phyloP scores from a whole-genome alignment of 208 protist species.

The Acanthamoeba royreba region DNA sequence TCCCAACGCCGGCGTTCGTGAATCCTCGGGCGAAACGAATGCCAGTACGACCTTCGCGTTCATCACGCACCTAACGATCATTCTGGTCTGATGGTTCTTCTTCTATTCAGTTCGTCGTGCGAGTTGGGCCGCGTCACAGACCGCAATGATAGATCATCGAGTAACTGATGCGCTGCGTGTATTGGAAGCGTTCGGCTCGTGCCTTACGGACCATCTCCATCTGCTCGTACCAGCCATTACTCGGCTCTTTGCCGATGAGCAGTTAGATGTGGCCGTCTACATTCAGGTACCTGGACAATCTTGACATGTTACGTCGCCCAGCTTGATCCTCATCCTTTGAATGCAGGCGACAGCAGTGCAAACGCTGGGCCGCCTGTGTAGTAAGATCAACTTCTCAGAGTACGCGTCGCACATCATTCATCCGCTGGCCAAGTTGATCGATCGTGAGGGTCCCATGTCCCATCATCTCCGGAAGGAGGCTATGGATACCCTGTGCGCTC shows the following conservation, averaged over 20 bases:
- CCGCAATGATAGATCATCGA: too few relatives aligned
- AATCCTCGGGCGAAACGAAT: too few relatives aligned
- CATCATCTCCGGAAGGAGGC: conserved; percentile 53
- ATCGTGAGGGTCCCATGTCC: not conserved
- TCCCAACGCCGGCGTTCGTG: not conserved
- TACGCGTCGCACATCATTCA: conserved; percentile 84
- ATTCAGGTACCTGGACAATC: conserved; percentile 22
- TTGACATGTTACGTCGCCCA: too few relatives aligned
- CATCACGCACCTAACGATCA: too few relatives aligned
- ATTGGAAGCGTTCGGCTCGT: conserved; percentile 78
- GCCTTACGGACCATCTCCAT: conserved; percentile 89
- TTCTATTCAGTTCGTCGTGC: too few relatives aligned
- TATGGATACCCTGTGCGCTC: conserved; percentile 76
- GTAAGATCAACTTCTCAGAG: conserved; percentile 74
- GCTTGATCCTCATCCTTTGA: conserved; percentile 57
- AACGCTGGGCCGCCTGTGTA: conserved; percentile 73
- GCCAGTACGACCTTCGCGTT: too few relatives aligned
- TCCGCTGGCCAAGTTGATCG: conserved; percentile 52
- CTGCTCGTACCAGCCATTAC: conserved; percentile 85
- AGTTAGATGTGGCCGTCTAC: conserved; percentile 41
- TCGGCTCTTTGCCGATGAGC: conserved; percentile 68
- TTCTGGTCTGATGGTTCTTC: too few relatives aligned
- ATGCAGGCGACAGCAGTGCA: conserved; percentile 63
- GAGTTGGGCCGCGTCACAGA: too few relatives aligned
- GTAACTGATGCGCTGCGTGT: conserved; percentile 69